Evolutionary conservation across 805 yeast genomes (phyloP).

Genomic region (Starmerella cellae): DNA sequence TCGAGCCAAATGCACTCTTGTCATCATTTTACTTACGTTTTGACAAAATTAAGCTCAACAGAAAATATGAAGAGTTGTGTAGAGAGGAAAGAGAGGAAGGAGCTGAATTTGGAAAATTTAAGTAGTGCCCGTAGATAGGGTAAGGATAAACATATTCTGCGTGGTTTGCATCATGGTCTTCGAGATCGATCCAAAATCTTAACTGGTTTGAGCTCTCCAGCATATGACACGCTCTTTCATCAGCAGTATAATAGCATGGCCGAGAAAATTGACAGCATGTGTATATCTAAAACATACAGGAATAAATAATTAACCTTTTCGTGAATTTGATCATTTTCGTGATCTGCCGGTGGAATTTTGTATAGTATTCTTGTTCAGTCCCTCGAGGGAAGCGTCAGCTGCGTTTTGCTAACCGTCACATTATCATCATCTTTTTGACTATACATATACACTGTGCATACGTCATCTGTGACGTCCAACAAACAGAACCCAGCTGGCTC

Average conservation of each 20-base stretch:
- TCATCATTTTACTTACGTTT: constrained; percentile 52
- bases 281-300: too few species aligned
- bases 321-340: too few species aligned
- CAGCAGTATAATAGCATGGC: too few species aligned
- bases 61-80: neutral
- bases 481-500: constrained; percentile 80
- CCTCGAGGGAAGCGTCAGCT: constrained; percentile 24
- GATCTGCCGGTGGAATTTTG: neutral
- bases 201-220: too few species aligned
- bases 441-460: constrained; percentile 74
- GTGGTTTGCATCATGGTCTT: too few species aligned
- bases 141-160: neutral
- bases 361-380: neutral
- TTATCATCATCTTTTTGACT: constrained; percentile 58
- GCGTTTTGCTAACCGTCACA: constrained; percentile 80
- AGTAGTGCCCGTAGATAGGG: neutral
- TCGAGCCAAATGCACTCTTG: constrained; percentile 99
- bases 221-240: too few species aligned
- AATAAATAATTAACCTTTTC: too few species aligned
- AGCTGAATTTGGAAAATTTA: neutral
- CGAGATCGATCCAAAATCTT: too few species aligned
- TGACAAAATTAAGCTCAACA: neutral
- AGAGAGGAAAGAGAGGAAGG: neutral
- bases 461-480: constrained; percentile 67
- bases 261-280: too few species aligned